Conservation (phyloP, 108 stramenopile species). For the Cafeteria roenbergensis region DNA sequence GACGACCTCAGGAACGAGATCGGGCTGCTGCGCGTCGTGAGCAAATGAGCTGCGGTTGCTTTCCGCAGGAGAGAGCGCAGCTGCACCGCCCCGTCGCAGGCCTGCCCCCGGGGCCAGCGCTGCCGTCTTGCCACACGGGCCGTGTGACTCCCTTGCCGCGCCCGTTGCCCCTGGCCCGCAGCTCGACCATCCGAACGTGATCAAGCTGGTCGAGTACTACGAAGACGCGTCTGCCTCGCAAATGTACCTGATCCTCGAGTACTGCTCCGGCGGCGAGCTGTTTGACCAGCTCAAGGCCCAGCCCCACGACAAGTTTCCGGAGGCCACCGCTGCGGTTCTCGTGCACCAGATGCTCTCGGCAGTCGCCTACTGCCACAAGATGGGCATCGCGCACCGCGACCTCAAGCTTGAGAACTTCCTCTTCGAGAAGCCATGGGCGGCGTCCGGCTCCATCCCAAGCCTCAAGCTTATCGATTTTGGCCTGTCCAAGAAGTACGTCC, state of each 20-base stretch:
- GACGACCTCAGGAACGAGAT: constrained; percentile 3
- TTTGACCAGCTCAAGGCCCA: constrained; percentile 35
- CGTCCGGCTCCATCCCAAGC: constrained; percentile 45
- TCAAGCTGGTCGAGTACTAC: constrained; percentile 66
- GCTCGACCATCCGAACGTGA: constrained; percentile 75
- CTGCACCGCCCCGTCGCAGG: no score
- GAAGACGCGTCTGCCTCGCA: constrained; percentile 46
- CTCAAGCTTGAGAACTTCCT: constrained; percentile 69
- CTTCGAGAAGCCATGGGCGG: constrained; percentile 59
- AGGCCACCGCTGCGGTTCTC: constrained; percentile 63
- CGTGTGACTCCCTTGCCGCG: no score
- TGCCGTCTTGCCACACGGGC: no score
- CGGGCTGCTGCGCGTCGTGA: background rate
- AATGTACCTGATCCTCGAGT: constrained; percentile 37
- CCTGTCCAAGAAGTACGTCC: constrained; percentile 74
- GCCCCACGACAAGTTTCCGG: constrained; percentile 47
- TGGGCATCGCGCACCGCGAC: constrained; percentile 67
- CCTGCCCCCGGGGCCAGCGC: no score
- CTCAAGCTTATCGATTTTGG: constrained; percentile 97
- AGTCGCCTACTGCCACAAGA: constrained; percentile 72
- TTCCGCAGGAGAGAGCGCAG: no score
- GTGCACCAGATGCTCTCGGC: constrained; percentile 77
- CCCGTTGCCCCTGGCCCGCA: no score
- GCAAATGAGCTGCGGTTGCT: no score
- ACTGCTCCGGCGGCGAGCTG: constrained; percentile 45